phyloP scores from a whole-genome alignment of 345 rosid genomes.

The Populus nigra region DNA sequence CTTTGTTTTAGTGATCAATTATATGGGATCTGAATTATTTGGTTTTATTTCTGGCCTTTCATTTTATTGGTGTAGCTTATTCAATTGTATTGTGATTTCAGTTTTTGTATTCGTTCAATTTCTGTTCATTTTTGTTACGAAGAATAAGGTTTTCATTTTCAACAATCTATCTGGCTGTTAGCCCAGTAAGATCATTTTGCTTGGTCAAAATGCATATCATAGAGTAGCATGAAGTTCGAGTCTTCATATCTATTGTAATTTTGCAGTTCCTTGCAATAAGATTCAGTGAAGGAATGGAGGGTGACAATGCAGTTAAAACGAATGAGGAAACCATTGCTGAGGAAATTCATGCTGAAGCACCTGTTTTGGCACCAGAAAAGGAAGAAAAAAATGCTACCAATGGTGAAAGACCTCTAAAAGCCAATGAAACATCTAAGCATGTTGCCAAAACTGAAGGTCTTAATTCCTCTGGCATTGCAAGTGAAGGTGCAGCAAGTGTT shows the following conservation, averaged over 20 bases:
- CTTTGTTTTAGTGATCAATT: not conserved
- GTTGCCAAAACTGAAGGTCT: conserved; percentile 30
- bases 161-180: not conserved
- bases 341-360: conserved; percentile 31
- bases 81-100: not conserved
- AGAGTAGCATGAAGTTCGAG: not conserved
- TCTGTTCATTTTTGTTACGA: not conserved
- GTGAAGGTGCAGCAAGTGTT: conserved; percentile 28
- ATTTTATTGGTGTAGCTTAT: not conserved
- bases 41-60: not conserved
- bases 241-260: conserved; percentile 11
- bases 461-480: conserved; percentile 23
- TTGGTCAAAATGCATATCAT: not conserved
- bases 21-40: conserved; percentile 4
- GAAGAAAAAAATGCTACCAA: conserved; percentile 32
- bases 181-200: not conserved
- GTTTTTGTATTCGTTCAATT: not conserved
- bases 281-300: conserved; percentile 47
- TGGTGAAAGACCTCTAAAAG: conserved; percentile 14
- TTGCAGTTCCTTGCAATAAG: conserved; percentile 18
- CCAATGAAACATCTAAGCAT: conserved; percentile 29
- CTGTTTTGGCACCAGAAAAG: conserved; percentile 29
- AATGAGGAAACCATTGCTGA: conserved; percentile 37
- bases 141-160: not conserved
- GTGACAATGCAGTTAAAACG: conserved; percentile 38